Evolutionary conservation across 495 filamentous ascomycete species (phyloP), one percentile per base, ranked within the genome.

Genomic region (Pyrenula aspistea): DNA sequence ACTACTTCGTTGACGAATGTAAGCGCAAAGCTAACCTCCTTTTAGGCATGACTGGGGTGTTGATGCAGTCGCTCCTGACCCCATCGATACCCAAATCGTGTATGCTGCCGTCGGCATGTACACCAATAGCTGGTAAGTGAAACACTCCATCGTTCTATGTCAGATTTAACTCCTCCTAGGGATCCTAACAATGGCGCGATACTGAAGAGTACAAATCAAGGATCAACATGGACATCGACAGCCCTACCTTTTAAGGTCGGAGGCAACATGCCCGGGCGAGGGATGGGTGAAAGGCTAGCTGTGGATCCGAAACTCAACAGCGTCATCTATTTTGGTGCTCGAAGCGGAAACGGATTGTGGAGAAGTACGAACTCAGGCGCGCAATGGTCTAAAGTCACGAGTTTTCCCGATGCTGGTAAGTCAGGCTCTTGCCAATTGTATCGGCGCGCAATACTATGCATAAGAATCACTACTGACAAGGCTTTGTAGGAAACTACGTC

Each of bases 261-360:
- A 3, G 79, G 81, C 0, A 85, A 84, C 61, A 84, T 83, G 80
- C 79, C 80, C 2, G 82, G 82, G n/a, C 72, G 82, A 23, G 81
- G 81, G 20, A 80, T 77, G 68, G 82, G 82, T 22, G 82, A 85
- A 66, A 73, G 82, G 3, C 73, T 84, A 22, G 80, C 79, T 1
- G 73, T 84, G 8, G 81, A 85, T 63, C 80, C 82, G 2, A 70
- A 71, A 20, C 79, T 79, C 59, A 75, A 72, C 49, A 73, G 74
- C 22, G 75, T 81, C 31, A 61, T 83, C 31, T 83, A 79, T 61
- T 78, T 81, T 56, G 80, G 80, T 4, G 78, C 80, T 22, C 73
- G 81, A 49, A 81, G 78, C 61, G 79, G 78, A n/a, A 73, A 82
- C 23, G 82, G 82, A 12, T 68, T 85, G n/a, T 83, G 77, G 74